Percentiles rank a stretch among this genome's conserved stretches.
Conservation (phyloP, 2,329 filamentous ascomycete genomes). For the Calycina marina region DNA sequence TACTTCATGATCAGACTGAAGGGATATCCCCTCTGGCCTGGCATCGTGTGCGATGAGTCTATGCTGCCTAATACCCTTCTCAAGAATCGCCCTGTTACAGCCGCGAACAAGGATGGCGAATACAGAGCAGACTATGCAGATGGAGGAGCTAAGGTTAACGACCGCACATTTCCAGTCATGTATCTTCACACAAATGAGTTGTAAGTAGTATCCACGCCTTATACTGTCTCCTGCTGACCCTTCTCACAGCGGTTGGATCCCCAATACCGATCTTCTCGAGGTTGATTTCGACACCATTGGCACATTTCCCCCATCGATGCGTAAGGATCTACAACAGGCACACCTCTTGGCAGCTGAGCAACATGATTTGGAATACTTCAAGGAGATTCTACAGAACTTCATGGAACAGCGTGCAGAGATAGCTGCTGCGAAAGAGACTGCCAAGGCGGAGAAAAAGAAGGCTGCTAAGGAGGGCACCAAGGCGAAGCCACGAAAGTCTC, state of each 20-base stretch:
- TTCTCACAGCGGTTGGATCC: conserved; percentile 65
- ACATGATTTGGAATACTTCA: conserved; percentile 69
- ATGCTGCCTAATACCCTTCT: conserved; percentile 77
- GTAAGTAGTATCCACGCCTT: conserved; percentile 41
- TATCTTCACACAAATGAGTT: conserved; percentile 93
- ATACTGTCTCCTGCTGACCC: not conserved
- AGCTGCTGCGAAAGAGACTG: conserved; percentile 28
- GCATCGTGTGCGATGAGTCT: conserved; percentile 83
- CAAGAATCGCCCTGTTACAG: conserved; percentile 68
- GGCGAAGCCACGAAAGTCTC: conserved; percentile 25
- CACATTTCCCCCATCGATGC: conserved; percentile 56
- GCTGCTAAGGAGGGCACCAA: conserved; percentile 30
- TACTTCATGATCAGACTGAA: conserved; percentile 89
- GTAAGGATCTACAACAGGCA: conserved; percentile 64
- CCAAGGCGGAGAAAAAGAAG: conserved; percentile 32
- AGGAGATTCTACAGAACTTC: conserved; percentile 59
- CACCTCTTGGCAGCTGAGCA: conserved; percentile 68
- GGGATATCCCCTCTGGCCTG: conserved; percentile 88
- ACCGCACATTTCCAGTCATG: conserved; percentile 89
- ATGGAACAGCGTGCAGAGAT: conserved; percentile 50
- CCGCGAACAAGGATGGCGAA: conserved; percentile 66
- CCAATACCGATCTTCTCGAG: conserved; percentile 67
- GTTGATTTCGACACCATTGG: conserved; percentile 62
- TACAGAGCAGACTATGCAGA: conserved; percentile 80
- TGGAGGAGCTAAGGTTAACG: conserved; percentile 70